Evolutionary conservation across 768 basidiomycete genomes (phyloP), one percentile per base, ranked within the genome.

Genomic region (Agaricus blazei): DNA sequence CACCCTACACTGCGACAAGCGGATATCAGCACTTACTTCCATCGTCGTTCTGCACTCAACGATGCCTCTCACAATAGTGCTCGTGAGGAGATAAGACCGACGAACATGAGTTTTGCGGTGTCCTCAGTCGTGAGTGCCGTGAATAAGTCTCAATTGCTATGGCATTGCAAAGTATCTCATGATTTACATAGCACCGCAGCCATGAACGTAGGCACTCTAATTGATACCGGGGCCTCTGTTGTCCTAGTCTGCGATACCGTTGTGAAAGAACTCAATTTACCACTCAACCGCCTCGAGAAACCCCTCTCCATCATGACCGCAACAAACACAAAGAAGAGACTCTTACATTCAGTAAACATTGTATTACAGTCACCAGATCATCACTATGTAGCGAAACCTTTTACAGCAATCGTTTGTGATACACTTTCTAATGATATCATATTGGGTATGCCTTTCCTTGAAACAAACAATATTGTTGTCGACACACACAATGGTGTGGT

Each of bases 361-460:
- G 15, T 46, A 3, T 23, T 65, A 8, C 54, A 58, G 11, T 37
- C 65, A 2, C 9, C 12, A 3, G 50, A 65, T 44, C 37, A 54
- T 12, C n/a, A 14, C 26, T 67, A 63, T 63, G 43, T 56, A 48
- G 59, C 62, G 3, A 43, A 23, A 26, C 8, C 54, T 14, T 45
- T 62, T 2, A 41, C 38, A 3, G 64, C 69, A 0, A n/a, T 73
- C 2, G 29, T 73, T 1, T 58, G 63, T 0, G 63, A 64, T 0
- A 40, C 36, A 1, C 60, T 73, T 1, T 68, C 62, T 34, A 59
- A 51, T 3, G 65, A 66, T 4, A 31, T 76, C 6, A 52, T 76
- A 0, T 60, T 76, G 0, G 71, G 72, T 0, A 48, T 67, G 0
- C 74, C 72, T 0, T 75, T 70, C 28, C 61, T 75, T 0, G 24